phyloP scores from a whole-genome alignment of 352 stramenopile genomes.

The Lagenidium giganteum region DNA sequence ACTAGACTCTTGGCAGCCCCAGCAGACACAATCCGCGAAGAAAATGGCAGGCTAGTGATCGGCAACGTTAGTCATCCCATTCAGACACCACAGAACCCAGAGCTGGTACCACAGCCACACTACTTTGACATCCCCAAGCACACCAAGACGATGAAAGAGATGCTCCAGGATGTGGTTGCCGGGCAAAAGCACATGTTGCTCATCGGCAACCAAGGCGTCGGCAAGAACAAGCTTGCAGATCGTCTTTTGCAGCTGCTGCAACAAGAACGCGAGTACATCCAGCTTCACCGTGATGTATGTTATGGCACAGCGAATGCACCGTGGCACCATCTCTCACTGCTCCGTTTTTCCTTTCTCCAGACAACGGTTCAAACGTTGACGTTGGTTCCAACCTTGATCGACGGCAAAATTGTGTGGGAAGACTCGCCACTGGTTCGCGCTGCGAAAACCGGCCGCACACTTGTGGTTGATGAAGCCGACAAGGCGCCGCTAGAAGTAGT shows the following conservation, averaged over 20 bases:
- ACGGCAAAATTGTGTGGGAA: conserved; percentile 88
- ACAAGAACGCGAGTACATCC: conserved; percentile 95
- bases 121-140: conserved; percentile 92
- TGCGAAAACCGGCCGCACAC: conserved; percentile 84
- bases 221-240: conserved; percentile 95
- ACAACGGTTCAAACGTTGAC: conserved; percentile 94
- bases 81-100: conserved; percentile 36
- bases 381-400: conserved; percentile 80
- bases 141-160: conserved; percentile 78
- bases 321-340: not conserved
- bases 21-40: conserved; percentile 36
- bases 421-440: conserved; percentile 95
- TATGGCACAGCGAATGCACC: not conserved
- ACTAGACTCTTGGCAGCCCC: too few relatives aligned
- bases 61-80: conserved; percentile 60
- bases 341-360: conserved; percentile 20
- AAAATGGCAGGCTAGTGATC: conserved; percentile 41
- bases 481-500: conserved; percentile 96
- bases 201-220: conserved; percentile 93
- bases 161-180: conserved; percentile 78
- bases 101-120: conserved; percentile 84
- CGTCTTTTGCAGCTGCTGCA: conserved; percentile 85
- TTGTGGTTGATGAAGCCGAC: conserved; percentile 96
- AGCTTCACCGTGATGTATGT: conserved; percentile 93
- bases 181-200: conserved; percentile 90